A percentile compares a stretch with the other conserved stretches of the same genome.
Evolutionary conservation across 441 rosid genomes (phyloP).

Genomic region (Jatropha podagrica): DNA sequence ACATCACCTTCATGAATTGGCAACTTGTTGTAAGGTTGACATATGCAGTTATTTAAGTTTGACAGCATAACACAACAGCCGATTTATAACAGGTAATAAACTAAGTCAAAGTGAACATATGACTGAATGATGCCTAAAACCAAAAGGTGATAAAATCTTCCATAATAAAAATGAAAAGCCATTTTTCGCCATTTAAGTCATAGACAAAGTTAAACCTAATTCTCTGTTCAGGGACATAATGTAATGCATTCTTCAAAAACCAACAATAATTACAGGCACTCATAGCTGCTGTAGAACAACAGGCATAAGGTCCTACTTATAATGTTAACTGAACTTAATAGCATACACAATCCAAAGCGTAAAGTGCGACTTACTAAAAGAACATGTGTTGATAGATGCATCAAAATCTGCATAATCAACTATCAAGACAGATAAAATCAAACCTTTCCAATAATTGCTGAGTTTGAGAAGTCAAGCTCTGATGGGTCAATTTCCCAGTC

Average conservation of each 20-base stretch:
- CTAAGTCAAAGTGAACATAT: not conserved
- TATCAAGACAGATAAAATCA: conserved; percentile 16
- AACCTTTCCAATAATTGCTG: conserved; percentile 84
- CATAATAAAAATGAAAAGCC: not conserved
- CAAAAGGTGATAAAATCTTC: not conserved
- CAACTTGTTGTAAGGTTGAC: not conserved
- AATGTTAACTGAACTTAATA: not conserved
- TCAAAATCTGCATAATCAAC: conserved; percentile 2
- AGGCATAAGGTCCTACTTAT: not conserved
- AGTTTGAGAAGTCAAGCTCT: conserved; percentile 85
- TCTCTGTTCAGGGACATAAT: not conserved
- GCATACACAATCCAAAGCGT: conserved; percentile 5
- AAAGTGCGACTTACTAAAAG: conserved; percentile 8
- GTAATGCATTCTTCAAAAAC: not conserved
- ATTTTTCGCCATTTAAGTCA: not conserved
- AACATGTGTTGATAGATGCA: not conserved
- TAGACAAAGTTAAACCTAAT: not conserved
- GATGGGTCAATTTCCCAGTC: conserved; percentile 99
- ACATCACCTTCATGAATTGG: not conserved
- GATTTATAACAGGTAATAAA: not conserved
- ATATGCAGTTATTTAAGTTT: not conserved
- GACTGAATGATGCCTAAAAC: not conserved
- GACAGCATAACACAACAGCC: not conserved
- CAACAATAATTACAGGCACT: not conserved
- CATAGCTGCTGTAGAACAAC: not conserved